A percentile compares a stretch with the other conserved stretches of the same genome.
phyloP scores from a whole-genome alignment of 352 stramenopile species.

The Pythium dissotocum region DNA sequence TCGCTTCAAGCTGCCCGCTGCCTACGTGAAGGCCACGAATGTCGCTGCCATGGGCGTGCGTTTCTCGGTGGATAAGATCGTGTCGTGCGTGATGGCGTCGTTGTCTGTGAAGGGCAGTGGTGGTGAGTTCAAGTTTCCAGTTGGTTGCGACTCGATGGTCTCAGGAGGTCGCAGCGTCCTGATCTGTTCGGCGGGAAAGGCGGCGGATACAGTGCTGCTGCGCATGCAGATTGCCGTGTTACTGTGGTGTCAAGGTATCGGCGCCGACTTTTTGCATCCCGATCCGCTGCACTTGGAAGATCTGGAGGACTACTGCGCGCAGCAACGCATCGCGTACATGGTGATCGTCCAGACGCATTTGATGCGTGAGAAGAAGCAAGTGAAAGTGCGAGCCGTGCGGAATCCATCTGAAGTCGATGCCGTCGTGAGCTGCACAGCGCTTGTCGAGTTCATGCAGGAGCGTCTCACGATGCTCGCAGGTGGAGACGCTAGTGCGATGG shows the following conservation, averaged over 20 bases:
- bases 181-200: slow-evolving; percentile 76
- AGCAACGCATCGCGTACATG: slow-evolving; percentile 81
- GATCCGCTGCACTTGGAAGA: slow-evolving; percentile 79
- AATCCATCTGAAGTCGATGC: slow-evolving; percentile 68
- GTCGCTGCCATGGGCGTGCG: slow-evolving; percentile 83
- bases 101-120: slow-evolving; percentile 36
- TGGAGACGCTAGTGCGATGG: slow-evolving; percentile 5
- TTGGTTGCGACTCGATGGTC: slow-evolving; percentile 31
- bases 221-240: slow-evolving; percentile 80
- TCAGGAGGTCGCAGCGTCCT: slow-evolving; percentile 56
- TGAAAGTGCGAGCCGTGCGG: slow-evolving; percentile 78
- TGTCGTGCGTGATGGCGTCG: slow-evolving; percentile 60
- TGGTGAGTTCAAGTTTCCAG: slow-evolving; percentile 9
- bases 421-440: slow-evolving; percentile 58
- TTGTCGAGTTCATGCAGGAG: slow-evolving; percentile 71
- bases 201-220: slow-evolving; percentile 68
- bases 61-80: slow-evolving; percentile 87
- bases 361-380: slow-evolving; percentile 82
- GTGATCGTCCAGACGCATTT: slow-evolving; percentile 85
- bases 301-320: slow-evolving; percentile 79
- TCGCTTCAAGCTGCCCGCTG: slow-evolving; percentile 80
- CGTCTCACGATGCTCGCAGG: slow-evolving; percentile 30
- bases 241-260: slow-evolving; percentile 72
- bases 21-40: slow-evolving; percentile 67
- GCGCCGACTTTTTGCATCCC: slow-evolving; percentile 82